Base-by-base conservation (phyloP, 2,329 filamentous ascomycete species). In the Colletotrichum sansevieriae region DNA sequence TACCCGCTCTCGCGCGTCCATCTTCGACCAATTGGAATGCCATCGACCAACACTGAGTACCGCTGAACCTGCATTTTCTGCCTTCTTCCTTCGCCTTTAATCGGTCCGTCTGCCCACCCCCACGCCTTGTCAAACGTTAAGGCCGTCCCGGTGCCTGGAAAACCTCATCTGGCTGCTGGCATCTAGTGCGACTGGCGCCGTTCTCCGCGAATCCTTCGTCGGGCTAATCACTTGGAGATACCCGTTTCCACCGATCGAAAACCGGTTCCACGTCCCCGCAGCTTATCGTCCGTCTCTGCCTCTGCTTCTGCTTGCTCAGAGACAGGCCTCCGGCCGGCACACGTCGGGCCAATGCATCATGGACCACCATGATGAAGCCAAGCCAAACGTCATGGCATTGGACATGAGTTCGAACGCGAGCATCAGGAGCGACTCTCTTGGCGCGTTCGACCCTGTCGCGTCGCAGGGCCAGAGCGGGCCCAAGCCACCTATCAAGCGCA, bases 401-500 rank as follows among this genome's bases (percentile, higher is more conserved):
- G 60, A 70, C 25, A 46, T 62, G 55, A 60, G 25, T 46, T 20
- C 60, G 18, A 57, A 25, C 62, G 39, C 29, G 59, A 66, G 68
- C 57, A 49, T 62, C 39, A 68, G 57, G 56, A 62, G 63, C 59
- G 59, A 68, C 20, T 56, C 46, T 10, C 22, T 58, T 47, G 39
- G 22, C 35, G 33, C 39, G 1, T 67, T 57, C 33, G 69, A 70
- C n/a, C 44, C 56, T 22, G 35, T 37, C 47, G 37, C 44, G 25
- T 46, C 44, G 33, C 61, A 68, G 52, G 25, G 29, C 18, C 58
- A 58, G 39, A 52, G 18, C 20, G 70, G 57, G 22, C 20, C 64
- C 11, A 71, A 71, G 43, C 52, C 74, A 5, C 70, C 65, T 51
- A 81, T 85, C 74, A 86, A 84, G 75, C 82, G 84, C 58, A 80